Evolutionary conservation across 2,329 filamentous ascomycete genomes (phyloP).

Genomic region (Sporothrix luriei): DNA sequence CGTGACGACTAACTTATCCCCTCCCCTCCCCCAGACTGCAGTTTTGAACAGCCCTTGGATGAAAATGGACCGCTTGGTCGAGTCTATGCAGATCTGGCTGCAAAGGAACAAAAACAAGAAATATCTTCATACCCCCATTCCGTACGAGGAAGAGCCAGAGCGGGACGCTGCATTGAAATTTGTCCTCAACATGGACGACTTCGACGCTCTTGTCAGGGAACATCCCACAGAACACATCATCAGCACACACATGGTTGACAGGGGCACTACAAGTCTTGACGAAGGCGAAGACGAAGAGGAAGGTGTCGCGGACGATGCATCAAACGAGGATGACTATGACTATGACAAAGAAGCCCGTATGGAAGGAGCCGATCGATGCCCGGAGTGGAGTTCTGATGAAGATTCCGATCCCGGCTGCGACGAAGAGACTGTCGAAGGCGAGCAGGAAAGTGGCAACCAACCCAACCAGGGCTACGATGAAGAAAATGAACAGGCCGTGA

Average conservation of each 20-base stretch:
- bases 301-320: neutral
- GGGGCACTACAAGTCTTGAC: neutral
- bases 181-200: slow-evolving; percentile 7
- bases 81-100: slow-evolving; percentile 35
- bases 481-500: neutral
- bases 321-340: neutral
- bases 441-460: neutral
- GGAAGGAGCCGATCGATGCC: neutral
- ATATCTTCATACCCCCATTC: neutral
- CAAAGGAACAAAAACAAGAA: neutral
- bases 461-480: neutral
- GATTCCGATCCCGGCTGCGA: neutral
- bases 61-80: slow-evolving; percentile 32
- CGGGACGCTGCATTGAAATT: neutral
- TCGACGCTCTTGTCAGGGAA: neutral
- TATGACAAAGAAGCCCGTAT: neutral
- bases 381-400: neutral
- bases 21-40: neutral
- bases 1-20: too few species aligned
- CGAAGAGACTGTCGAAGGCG: neutral
- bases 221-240: neutral
- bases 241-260: neutral
- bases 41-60: slow-evolving; percentile 34
- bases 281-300: neutral
- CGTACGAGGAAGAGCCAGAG: neutral